Evolutionary conservation across 495 filamentous ascomycete genomes (phyloP).

Genomic region (Aspergillus olivimuriae): DNA sequence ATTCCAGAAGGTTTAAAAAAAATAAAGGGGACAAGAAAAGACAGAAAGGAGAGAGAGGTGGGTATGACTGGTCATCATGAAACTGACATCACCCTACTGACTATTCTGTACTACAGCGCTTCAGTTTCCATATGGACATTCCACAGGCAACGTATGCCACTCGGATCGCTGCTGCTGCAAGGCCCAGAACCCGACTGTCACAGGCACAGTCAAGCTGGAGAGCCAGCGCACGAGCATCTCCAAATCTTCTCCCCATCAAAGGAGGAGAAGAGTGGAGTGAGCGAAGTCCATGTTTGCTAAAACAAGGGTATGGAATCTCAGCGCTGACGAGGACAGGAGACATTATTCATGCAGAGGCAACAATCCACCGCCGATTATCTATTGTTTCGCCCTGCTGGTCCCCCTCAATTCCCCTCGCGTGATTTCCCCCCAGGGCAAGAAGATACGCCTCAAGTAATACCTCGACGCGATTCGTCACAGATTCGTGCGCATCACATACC

Average conservation of each 20-base stretch:
- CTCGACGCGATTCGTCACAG: constrained; percentile 1
- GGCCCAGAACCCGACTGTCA: neutral
- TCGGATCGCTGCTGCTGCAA: neutral
- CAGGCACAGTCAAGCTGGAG: neutral
- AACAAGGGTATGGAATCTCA: constrained; percentile 4
- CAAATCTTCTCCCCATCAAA: too few relatives aligned
- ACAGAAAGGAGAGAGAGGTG: neutral
- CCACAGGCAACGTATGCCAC: constrained; percentile 10
- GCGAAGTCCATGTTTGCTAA: too few relatives aligned
- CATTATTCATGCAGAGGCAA: too few relatives aligned
- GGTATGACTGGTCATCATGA: too few relatives aligned
- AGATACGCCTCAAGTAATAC: neutral
- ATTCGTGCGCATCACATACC: constrained; percentile 13
- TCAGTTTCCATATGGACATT: constrained; percentile 12
- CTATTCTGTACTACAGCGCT: constrained; percentile 9
- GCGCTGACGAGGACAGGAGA: too few relatives aligned
- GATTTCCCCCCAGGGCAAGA: neutral
- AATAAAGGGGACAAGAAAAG: neutral
- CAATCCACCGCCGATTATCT: too few relatives aligned
- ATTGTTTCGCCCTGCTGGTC: too few relatives aligned
- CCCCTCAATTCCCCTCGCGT: too few relatives aligned
- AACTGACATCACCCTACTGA: constrained; percentile 15
- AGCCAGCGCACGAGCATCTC: too few relatives aligned
- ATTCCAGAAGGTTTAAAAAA: neutral
- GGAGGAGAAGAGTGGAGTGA: too few relatives aligned